Evolutionary conservation across 805 yeast genomes (phyloP).

Genomic region (Zygosaccharomyces bailii): DNA sequence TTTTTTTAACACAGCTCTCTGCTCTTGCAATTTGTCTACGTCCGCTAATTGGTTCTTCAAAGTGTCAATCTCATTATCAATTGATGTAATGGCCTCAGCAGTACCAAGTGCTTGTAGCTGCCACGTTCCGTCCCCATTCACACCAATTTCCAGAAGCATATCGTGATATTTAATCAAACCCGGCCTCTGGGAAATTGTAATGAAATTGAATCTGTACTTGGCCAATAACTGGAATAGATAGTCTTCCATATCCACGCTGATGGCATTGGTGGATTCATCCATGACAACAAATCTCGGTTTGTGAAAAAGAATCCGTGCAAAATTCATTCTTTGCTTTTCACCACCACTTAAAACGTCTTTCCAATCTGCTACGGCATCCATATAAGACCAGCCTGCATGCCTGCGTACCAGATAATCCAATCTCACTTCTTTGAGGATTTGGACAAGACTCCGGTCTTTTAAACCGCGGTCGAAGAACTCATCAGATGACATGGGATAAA

Average conservation of each 20-base stretch:
- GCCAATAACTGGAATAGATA: slow-evolving; percentile 73
- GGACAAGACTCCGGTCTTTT: slow-evolving; percentile 65
- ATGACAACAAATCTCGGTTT: slow-evolving; percentile 76
- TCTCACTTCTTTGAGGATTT: slow-evolving; percentile 69
- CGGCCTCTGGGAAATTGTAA: slow-evolving; percentile 82
- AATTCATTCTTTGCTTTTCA: slow-evolving; percentile 84
- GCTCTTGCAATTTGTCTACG: slow-evolving; percentile 54
- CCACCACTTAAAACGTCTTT: slow-evolving; percentile 94
- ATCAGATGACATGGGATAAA: slow-evolving; percentile 75
- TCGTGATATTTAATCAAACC: slow-evolving; percentile 82
- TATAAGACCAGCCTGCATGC: slow-evolving; percentile 46
- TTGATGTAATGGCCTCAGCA: slow-evolving; percentile 59
- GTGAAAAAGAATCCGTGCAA: slow-evolving; percentile 80
- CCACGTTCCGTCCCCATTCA: slow-evolving; percentile 54
- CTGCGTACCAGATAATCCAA: slow-evolving; percentile 76
- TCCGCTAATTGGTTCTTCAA: slow-evolving; percentile 57
- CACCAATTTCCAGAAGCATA: slow-evolving; percentile 63
- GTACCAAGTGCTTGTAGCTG: slow-evolving; percentile 61
- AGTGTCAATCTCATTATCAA: slow-evolving; percentile 72
- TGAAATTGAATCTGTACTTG: slow-evolving; percentile 64
- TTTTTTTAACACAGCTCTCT: slow-evolving; percentile 55
- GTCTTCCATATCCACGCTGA: slow-evolving; percentile 85
- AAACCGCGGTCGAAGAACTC: slow-evolving; percentile 72
- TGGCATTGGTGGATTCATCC: slow-evolving; percentile 95
- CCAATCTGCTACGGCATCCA: slow-evolving; percentile 62